phyloP scores from a whole-genome alignment of 768 basidiomycete genomes.

The Xerocomus brunneocitrinus region DNA sequence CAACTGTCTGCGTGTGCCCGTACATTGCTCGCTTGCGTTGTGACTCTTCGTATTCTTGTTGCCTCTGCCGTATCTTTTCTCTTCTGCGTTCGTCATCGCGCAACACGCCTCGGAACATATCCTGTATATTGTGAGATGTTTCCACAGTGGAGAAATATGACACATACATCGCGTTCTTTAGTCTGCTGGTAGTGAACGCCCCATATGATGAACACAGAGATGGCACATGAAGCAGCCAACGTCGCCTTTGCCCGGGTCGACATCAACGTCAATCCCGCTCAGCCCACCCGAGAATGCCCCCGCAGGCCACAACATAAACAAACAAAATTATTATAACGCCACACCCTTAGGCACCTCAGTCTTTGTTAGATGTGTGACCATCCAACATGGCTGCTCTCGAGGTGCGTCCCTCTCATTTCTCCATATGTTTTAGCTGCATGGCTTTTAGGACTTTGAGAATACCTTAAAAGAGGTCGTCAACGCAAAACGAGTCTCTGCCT shows the following conservation, averaged over 20 bases:
- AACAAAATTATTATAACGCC: constrained; percentile 29
- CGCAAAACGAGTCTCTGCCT: constrained; percentile 80
- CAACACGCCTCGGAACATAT: constrained; percentile 88
- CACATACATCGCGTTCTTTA: constrained; percentile 70
- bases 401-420: constrained; percentile 24
- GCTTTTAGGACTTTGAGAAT: constrained; percentile 69
- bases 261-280: constrained; percentile 32
- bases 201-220: constrained; percentile 74
- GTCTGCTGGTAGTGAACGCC: constrained; percentile 86
- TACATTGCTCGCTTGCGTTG: constrained; percentile 61
- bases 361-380: constrained; percentile 18
- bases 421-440: constrained; percentile 6
- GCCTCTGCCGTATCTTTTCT: constrained; percentile 65
- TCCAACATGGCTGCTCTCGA: constrained; percentile 39
- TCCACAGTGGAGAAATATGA: not conserved
- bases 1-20: constrained; percentile 45
- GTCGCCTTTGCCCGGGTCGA: constrained; percentile 72
- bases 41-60: constrained; percentile 59
- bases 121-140: constrained; percentile 40
- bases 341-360: constrained; percentile 3
- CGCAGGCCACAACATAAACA: constrained; percentile 34
- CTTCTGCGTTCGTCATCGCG: constrained; percentile 79
- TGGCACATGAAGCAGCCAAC: constrained; percentile 56
- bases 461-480: constrained; percentile 77
- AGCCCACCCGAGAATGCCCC: constrained; percentile 12